Percentiles rank a stretch among this genome's conserved stretches.
Conservation (phyloP, 768 basidiomycete genomes). For the Pleurotus eryngii region DNA sequence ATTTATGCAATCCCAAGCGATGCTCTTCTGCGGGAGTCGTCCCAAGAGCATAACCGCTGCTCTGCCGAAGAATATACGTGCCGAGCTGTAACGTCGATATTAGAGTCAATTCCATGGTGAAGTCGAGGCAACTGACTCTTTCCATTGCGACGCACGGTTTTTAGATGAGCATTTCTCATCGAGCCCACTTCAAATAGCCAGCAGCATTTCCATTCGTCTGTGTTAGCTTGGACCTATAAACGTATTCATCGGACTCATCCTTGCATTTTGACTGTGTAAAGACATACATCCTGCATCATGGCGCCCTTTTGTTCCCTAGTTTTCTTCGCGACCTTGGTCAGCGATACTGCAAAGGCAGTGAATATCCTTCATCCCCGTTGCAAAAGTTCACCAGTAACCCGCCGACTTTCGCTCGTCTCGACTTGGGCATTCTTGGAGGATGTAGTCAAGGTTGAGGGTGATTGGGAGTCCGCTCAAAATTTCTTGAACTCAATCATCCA, state of each 20-base stretch:
- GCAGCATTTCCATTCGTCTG: conserved; percentile 91
- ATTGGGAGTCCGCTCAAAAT: conserved; percentile 52
- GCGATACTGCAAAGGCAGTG: conserved; percentile 56
- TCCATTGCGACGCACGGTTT: conserved; percentile 95
- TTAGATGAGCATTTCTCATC: conserved; percentile 92
- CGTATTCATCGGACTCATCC: neutral
- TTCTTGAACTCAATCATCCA: conserved; percentile 23
- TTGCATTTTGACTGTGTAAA: neutral
- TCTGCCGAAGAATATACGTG: conserved; percentile 86
- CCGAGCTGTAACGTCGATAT: conserved; percentile 49
- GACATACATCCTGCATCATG: conserved; percentile 71
- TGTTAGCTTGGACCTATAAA: conserved; percentile 70
- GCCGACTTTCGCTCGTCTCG: conserved; percentile 89
- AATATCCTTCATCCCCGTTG: conserved; percentile 6
- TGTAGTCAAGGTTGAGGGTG: conserved; percentile 15
- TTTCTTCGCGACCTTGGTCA: conserved; percentile 94
- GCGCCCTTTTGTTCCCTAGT: conserved; percentile 86
- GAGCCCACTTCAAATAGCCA: conserved; percentile 95
- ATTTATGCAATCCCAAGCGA: conserved; percentile 68
- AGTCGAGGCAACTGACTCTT: conserved; percentile 56
- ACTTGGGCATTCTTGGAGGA: conserved; percentile 68
- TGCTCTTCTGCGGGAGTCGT: conserved; percentile 86
- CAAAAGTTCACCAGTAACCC: conserved; percentile 26
- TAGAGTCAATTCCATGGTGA: neutral
- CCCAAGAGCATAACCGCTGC: conserved; percentile 90